Evolutionary conservation across 768 basidiomycete genomes (phyloP).

Genomic region (Suillus subalutaceus): DNA sequence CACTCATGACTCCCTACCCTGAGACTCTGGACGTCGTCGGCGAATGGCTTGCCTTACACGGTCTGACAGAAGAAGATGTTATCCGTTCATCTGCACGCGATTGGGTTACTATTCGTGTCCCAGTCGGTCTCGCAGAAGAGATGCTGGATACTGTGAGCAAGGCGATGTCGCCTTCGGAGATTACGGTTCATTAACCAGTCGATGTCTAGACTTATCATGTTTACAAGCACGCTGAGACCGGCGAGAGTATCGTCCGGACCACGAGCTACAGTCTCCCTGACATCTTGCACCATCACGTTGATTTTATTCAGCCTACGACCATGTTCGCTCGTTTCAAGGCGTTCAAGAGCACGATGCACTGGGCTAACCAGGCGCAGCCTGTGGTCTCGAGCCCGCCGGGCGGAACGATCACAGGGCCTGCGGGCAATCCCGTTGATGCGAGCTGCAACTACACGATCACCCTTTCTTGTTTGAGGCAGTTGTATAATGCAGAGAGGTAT

Average conservation of each 20-base stretch:
- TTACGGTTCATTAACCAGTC: neutral
- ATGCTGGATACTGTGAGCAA: neutral
- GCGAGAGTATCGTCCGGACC: neutral
- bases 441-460: constrained; percentile 44
- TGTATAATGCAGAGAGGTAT: constrained; percentile 57
- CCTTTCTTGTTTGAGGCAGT: constrained; percentile 52
- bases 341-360: neutral
- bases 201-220: neutral
- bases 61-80: neutral
- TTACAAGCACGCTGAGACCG: neutral
- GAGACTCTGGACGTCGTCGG: neutral
- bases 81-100: neutral
- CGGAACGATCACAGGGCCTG: neutral
- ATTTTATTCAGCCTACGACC: neutral
- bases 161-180: neutral
- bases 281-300: neutral
- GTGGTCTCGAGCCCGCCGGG: neutral
- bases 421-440: neutral
- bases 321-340: neutral
- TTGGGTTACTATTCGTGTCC: neutral
- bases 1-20: too few species aligned
- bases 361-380: neutral
- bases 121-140: neutral
- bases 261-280: neutral
- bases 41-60: neutral